Conservation (phyloP, 2,329 filamentous ascomycete species). For the Helotiales sp. region DNA sequence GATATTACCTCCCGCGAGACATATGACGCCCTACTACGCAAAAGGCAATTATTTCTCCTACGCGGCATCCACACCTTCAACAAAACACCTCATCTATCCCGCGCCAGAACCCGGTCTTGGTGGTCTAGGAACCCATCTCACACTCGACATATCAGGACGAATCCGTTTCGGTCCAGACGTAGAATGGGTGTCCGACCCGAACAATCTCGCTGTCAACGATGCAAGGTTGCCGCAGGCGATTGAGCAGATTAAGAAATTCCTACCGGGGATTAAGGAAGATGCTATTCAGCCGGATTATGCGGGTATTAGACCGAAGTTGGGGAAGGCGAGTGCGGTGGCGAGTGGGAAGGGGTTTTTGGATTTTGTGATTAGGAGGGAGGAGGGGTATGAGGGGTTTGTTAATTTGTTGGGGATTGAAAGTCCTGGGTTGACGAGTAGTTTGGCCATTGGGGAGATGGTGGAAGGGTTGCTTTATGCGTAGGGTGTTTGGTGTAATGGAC, state of each 20-base stretch:
- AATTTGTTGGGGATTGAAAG: slow-evolving; percentile 94
- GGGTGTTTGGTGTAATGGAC: not conserved
- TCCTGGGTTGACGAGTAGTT: slow-evolving; percentile 82
- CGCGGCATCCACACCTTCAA: slow-evolving; percentile 64
- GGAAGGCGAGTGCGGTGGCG: slow-evolving; percentile 61
- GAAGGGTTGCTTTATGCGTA: slow-evolving; percentile 40
- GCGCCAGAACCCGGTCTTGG: slow-evolving; percentile 80
- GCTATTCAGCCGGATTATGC: slow-evolving; percentile 83
- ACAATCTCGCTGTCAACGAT: slow-evolving; percentile 71
- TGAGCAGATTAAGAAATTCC: slow-evolving; percentile 75
- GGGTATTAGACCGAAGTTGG: slow-evolving; percentile 88
- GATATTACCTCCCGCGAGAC: slow-evolving; percentile 65
- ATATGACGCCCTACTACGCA: slow-evolving; percentile 74
- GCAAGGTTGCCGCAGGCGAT: slow-evolving; percentile 69
- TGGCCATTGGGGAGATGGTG: slow-evolving; percentile 88
- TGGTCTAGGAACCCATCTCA: slow-evolving; percentile 91
- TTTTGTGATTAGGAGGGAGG: slow-evolving; percentile 79
- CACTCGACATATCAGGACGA: slow-evolving; percentile 82
- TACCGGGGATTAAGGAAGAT: slow-evolving; percentile 72
- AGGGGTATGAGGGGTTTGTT: slow-evolving; percentile 81
- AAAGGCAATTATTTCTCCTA: slow-evolving; percentile 98
- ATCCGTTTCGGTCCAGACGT: slow-evolving; percentile 94
- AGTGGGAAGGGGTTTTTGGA: slow-evolving; percentile 75
- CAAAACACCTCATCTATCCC: slow-evolving; percentile 82
- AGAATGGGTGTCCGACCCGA: slow-evolving; percentile 81